Evolutionary conservation across 345 rosid genomes (phyloP), one percentile per base, ranked within the genome.

Genomic region (Jatropha curcas): DNA sequence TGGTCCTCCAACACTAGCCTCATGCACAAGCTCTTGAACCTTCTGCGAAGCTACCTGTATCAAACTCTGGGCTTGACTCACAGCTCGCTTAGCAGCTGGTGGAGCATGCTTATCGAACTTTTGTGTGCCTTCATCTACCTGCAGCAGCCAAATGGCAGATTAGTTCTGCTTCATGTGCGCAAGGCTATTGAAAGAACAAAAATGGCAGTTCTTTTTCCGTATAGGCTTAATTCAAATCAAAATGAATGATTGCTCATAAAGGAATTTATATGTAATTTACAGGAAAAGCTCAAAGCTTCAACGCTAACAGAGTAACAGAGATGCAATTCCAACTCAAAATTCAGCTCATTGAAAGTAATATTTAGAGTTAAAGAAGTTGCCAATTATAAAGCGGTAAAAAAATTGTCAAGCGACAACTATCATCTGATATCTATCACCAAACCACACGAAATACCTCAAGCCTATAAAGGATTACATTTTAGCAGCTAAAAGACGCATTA

Each of bases 51-150:
- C 78, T 65, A 60, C 75, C 43, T 74, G 72, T 17, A 86, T 70
- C 79, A 94, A 41, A 19, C 22, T 43, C 20, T 65, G 84, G 16
- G 89, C 76, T 60, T 79, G 84, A 72, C 72, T 67, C 1, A 83
- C 87, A 19, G 80, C 70, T 17, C 74, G 71, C 88, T 92, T 94
- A 48, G 88, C 97, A 50, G 73, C 9, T 1, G 88, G 71, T 6
- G 98, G 98, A 20, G 97, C 97, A 31, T 86, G 90, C 85, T 87
- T 79, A 7, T 90, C 87, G 56, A 89, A 89, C 84, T 87, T 83
- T 61, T 43, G 76, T 0, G 86, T 60, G 65, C 79, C 95, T 74
- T 83, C 88, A 74, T 83, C 95, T 0, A 87, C 97, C 98, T 94
- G 86, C 71, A 65, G 55, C 43, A 37, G 48, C 9, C 57, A 67